phyloP scores from a whole-genome alignment of 345 rosid genomes.

The Ceriops zippeliana region DNA sequence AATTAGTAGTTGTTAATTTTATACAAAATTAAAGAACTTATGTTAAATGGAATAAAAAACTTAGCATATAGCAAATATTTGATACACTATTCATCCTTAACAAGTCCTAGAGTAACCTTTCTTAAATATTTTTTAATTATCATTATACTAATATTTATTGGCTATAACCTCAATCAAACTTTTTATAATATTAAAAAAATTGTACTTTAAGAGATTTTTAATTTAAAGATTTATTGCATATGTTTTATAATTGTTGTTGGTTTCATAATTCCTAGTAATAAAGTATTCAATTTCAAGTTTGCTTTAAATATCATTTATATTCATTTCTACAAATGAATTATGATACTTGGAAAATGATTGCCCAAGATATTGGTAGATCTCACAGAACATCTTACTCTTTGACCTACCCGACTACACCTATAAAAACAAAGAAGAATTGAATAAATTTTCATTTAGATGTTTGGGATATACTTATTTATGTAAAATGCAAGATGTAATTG shows the following conservation, averaged over 20 bases:
- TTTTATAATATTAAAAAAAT: not conserved
- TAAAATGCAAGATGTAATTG: no score
- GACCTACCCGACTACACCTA: no score
- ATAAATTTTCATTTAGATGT: no score
- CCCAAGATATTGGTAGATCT: no score
- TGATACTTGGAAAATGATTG: no score
- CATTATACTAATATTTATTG: not conserved
- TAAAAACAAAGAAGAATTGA: no score
- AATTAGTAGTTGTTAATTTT: slow-evolving; percentile 3
- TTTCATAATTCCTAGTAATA: no score
- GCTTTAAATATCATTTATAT: no score
- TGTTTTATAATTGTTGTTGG: not conserved
- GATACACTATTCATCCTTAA: slow-evolving; percentile 55
- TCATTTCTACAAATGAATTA: no score
- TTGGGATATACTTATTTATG: no score
- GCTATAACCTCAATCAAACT: slow-evolving; percentile 1
- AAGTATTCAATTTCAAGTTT: no score
- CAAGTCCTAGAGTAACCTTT: slow-evolving; percentile 48
- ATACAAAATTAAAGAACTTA: slow-evolving; percentile 4
- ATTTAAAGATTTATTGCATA: not conserved
- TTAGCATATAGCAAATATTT: slow-evolving; percentile 6
- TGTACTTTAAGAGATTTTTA: not conserved
- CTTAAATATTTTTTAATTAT: slow-evolving; percentile 6
- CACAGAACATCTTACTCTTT: no score
- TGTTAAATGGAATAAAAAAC: not conserved